Percentiles rank a stretch among this genome's conserved stretches.
Conservation (phyloP, 805 yeast genomes). For the Metschnikowia gelsemii region DNA sequence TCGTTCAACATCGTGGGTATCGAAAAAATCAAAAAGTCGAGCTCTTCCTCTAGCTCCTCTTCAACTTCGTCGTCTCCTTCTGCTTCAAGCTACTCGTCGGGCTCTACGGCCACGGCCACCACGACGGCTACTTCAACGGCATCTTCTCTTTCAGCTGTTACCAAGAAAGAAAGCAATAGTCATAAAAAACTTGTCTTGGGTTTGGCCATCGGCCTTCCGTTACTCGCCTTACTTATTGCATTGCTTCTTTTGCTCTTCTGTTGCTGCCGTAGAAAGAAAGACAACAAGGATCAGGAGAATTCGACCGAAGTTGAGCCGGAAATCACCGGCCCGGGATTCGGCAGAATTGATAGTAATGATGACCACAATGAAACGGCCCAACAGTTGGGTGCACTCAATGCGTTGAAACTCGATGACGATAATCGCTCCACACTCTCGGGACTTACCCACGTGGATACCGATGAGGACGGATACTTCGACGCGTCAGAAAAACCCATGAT, state of each 20-base stretch:
- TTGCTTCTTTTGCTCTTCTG: conserved; percentile 49
- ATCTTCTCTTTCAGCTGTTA: conserved; percentile 24
- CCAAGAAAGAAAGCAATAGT: conserved; percentile 21
- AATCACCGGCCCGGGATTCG: conserved; percentile 38
- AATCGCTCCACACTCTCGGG: conserved; percentile 45
- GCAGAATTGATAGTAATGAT: conserved; percentile 27
- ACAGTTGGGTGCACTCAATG: conserved; percentile 51
- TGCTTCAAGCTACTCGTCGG: conserved; percentile 22
- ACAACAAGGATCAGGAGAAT: conserved; percentile 9
- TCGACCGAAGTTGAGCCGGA: conserved; percentile 15
- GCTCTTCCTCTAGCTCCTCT: too few species aligned
- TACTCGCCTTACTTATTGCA: conserved; percentile 49
- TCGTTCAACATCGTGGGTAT: conserved; percentile 57
- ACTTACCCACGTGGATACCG: conserved; percentile 51
- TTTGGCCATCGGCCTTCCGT: conserved; percentile 83
- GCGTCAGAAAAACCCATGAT: conserved; percentile 40
- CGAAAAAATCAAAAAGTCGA: conserved; percentile 12
- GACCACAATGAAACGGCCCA: conserved; percentile 29
- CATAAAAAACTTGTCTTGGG: conserved; percentile 77
- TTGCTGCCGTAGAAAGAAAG: conserved; percentile 47
- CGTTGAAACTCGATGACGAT: conserved; percentile 47
- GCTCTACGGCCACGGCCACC: conserved; percentile 32
- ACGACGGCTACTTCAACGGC: conserved; percentile 26
- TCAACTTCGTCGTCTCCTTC: conserved; percentile 25
- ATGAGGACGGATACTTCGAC: conserved; percentile 29